Evolutionary conservation across 1,139 yeast species (phyloP), one percentile per base, ranked within the genome.

Genomic region (Geotrichum bryndzae): DNA sequence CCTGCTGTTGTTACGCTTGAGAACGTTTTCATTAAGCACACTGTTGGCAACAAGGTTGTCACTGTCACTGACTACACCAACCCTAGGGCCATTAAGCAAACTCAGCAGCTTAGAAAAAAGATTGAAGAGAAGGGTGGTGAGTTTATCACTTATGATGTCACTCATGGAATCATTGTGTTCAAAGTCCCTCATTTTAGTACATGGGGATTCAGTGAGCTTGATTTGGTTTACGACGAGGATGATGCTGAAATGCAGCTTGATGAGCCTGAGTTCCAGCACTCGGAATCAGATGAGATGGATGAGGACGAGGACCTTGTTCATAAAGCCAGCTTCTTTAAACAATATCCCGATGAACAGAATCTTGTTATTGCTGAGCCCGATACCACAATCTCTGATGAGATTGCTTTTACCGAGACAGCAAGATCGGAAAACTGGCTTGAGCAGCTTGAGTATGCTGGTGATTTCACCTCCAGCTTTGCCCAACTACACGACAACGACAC

Each of bases 121-220:
- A 79, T 79, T 61, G 76, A 75, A 54, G 76, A 82, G 65, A 80
- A 78, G 57, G 96, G 94, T 3, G 89, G 88, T 84, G 87, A 87
- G 65, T 90, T 87, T 72, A 78, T 91, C 10, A 86, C 92, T 3
- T 91, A 87, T 71, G 92, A 88, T 69, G 92, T 91, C 0, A 79
- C 84, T 27, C 82, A 84, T n/a, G 89, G 89, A 29, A 75, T 82
- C 7, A 91, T 94, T 91, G 85, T 88, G 0, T 91, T 90, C 74
- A 83, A 80, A 68, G 98, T 94, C 1, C 85, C 88, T 66, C 99
- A 94, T 76, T 94, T 94, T 70, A 90, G 97, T 76, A 83, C 88
- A 6, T 94, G 97, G 97, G 98, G 98, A 2, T 76, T 94, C 56
- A 81, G 87, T 25, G 91, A 87, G 63, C 88, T 85, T 33, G 85